Evolutionary conservation across 2,329 filamentous ascomycete genomes (phyloP).

Genomic region (Arthroderma sp.): DNA sequence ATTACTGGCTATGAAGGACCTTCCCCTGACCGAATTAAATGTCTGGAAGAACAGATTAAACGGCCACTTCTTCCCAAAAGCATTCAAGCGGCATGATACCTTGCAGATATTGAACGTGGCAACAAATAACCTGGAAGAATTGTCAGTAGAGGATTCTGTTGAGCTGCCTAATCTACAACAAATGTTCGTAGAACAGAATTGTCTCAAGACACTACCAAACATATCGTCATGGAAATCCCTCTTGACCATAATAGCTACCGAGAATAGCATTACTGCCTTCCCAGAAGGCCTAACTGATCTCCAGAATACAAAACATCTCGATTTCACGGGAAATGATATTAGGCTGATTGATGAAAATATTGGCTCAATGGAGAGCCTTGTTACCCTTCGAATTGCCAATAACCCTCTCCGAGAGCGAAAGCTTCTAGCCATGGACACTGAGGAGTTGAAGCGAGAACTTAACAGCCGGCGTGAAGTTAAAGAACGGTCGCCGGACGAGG

Average conservation of each 20-base stretch:
- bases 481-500: constrained; percentile 27
- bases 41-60: constrained; percentile 67
- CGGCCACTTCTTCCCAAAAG: constrained; percentile 57
- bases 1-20: constrained; percentile 52
- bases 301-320: constrained; percentile 57
- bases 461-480: constrained; percentile 49
- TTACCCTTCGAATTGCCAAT: constrained; percentile 65
- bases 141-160: constrained; percentile 42
- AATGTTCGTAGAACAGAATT: constrained; percentile 69
- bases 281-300: constrained; percentile 63
- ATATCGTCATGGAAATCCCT: constrained; percentile 63
- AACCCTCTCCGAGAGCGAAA: constrained; percentile 86
- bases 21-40: constrained; percentile 62
- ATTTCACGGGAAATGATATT: constrained; percentile 79
- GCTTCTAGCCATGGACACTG: constrained; percentile 65
- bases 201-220: constrained; percentile 59
- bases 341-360: constrained; percentile 62
- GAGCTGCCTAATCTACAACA: constrained; percentile 59
- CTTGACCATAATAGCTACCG: constrained; percentile 61
- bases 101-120: constrained; percentile 69
- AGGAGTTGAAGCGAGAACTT: constrained; percentile 67
- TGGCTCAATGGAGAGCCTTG: constrained; percentile 64
- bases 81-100: constrained; percentile 46
- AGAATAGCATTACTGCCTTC: constrained; percentile 67
- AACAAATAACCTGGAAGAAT: constrained; percentile 54